Percentiles rank a stretch among this genome's conserved stretches.
These are phyloP conservation scores for Aspergillus sp. DNA, from an alignment of 2,329 filamentous ascomycete genomes.

Conservation along the genomic window DNA sequence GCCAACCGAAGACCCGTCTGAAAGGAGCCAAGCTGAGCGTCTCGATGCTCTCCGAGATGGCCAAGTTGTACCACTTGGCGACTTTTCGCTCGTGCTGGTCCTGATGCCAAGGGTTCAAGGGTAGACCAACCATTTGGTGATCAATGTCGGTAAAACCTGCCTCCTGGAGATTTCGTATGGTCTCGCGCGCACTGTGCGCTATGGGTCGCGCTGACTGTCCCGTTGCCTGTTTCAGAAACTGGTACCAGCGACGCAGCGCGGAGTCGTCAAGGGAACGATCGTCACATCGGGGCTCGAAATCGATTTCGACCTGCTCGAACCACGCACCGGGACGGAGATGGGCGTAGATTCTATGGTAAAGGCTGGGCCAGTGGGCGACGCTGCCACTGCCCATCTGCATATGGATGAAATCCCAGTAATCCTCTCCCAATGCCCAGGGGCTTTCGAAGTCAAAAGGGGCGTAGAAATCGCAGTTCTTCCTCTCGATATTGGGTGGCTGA, in stretches of 20 bases:
- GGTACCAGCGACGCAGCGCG: conserved; percentile 61
- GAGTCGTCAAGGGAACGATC: conserved; percentile 54
- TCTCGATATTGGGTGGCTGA: conserved; percentile 61
- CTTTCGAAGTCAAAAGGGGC: conserved; percentile 70
- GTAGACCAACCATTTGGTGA: conserved; percentile 61
- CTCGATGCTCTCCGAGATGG: conserved; percentile 65
- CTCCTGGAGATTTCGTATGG: conserved; percentile 57
- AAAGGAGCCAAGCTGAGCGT: conserved; percentile 68
- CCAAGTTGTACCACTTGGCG: conserved; percentile 77
- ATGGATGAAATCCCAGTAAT: conserved; percentile 76
- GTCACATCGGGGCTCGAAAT: conserved; percentile 68
- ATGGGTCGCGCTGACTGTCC: conserved; percentile 59
- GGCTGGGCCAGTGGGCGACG: conserved; percentile 65
- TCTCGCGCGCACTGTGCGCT: conserved; percentile 50
- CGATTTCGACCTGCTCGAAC: conserved; percentile 85
- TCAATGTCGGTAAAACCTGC: conserved; percentile 76
- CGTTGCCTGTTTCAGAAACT: conserved; percentile 62
- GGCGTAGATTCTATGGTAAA: conserved; percentile 66
- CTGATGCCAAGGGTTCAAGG: conserved; percentile 66
- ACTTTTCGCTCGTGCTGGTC: conserved; percentile 60
- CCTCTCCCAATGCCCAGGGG: conserved; percentile 60
- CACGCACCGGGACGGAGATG: conserved; percentile 71
- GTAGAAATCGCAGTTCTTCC: conserved; percentile 58
- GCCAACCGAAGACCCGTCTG: conserved; percentile 57
- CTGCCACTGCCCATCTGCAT: conserved; percentile 72